Evolutionary conservation across 1,284 basidiomycete genomes (phyloP).

Genomic region (Cronartium quercuum): DNA sequence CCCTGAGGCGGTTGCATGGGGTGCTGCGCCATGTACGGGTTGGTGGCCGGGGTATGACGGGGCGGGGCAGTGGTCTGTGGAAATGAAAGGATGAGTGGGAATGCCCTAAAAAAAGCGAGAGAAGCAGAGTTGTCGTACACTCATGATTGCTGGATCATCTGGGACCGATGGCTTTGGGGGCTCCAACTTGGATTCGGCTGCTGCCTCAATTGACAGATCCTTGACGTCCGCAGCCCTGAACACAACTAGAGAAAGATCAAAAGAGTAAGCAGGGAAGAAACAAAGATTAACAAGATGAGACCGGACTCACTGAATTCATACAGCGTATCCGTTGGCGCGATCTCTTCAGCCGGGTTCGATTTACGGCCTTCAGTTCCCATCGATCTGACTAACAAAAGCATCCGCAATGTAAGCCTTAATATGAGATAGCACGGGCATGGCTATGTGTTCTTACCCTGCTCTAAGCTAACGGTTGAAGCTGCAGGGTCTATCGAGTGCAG

Average conservation of each 20-base stretch:
- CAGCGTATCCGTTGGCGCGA: conserved; percentile 44
- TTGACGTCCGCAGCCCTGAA: conserved; percentile 48
- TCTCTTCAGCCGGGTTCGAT: conserved; percentile 44
- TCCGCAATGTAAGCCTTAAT: too few species aligned
- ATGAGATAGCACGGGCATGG: too few species aligned
- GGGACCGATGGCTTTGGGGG: conserved; percentile 37
- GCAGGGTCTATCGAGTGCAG: conserved; percentile 46
- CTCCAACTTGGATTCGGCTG: conserved; percentile 39
- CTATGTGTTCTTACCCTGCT: conserved; percentile 36
- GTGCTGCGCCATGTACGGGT: conserved; percentile 1
- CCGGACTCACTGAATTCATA: conserved; percentile 45
- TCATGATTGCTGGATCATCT: conserved; percentile 47
- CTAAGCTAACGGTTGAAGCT: conserved; percentile 45
- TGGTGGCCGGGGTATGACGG: background rate
- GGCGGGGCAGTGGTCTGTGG: conserved; percentile 27
- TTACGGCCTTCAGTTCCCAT: conserved; percentile 47
- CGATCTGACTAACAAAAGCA: conserved; percentile 42
- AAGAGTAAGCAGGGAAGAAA: background rate
- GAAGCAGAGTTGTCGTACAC: conserved; percentile 40
- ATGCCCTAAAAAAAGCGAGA: background rate
- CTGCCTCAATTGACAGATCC: conserved; percentile 47
- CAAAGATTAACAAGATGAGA: background rate
- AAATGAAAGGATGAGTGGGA: background rate
- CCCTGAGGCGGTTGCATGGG: conserved; percentile 15
- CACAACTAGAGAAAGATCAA: conserved; percentile 42